Percentiles rank a stretch among this genome's conserved stretches.
Evolutionary conservation across 352 stramenopile genomes (phyloP).

Genomic region (Globisporangium rhizosaccharum): DNA sequence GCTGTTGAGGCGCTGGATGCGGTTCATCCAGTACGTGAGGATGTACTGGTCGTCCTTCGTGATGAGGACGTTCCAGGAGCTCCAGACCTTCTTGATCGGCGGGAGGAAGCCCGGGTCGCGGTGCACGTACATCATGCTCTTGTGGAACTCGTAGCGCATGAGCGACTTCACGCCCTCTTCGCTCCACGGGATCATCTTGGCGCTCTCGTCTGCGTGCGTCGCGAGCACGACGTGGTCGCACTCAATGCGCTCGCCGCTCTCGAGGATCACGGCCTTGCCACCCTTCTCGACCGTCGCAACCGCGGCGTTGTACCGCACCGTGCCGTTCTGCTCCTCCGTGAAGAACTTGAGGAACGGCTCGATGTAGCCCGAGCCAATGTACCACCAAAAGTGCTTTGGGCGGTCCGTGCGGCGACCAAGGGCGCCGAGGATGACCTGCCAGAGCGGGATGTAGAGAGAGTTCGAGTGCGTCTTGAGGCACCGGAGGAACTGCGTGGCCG

Average conservation of each 20-base stretch:
- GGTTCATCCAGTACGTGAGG: conserved; percentile 89
- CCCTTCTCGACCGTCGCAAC: conserved; percentile 66
- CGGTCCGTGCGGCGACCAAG: conserved; percentile 69
- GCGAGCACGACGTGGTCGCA: conserved; percentile 85
- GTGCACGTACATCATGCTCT: conserved; percentile 87
- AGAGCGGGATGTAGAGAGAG: conserved; percentile 84
- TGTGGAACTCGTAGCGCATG: conserved; percentile 83
- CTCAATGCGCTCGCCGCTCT: conserved; percentile 63
- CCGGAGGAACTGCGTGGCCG: conserved; percentile 80
- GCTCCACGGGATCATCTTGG: conserved; percentile 69
- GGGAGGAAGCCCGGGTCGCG: conserved; percentile 71
- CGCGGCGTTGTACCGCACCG: conserved; percentile 67
- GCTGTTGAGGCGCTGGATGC: conserved; percentile 81
- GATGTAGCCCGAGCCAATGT: conserved; percentile 80
- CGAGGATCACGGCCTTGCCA: conserved; percentile 74
- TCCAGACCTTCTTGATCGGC: conserved; percentile 74
- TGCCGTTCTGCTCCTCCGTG: conserved; percentile 73
- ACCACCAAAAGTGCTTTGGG: conserved; percentile 82
- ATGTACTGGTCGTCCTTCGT: conserved; percentile 82
- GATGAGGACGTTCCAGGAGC: conserved; percentile 84
- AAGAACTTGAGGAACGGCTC: conserved; percentile 85
- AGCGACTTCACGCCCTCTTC: conserved; percentile 55
- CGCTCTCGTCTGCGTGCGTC: conserved; percentile 75
- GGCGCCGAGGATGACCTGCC: conserved; percentile 76
- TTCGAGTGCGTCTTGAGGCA: conserved; percentile 86